Percentiles rank a stretch among this genome's conserved stretches.
Conservation (phyloP, 2,329 filamentous ascomycete species). For the Aspergillus clavatus region DNA sequence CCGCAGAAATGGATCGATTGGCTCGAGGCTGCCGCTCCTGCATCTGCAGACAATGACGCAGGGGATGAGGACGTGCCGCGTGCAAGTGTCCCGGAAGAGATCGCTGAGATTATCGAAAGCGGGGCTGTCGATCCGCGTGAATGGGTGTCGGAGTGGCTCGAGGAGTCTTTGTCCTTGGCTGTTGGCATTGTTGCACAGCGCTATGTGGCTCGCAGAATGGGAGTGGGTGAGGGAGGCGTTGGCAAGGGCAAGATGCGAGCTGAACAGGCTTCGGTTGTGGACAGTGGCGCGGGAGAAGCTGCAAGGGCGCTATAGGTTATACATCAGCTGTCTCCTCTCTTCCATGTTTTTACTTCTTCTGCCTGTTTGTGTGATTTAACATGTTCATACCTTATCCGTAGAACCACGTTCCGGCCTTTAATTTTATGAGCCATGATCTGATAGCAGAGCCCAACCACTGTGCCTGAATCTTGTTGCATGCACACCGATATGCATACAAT, state of each 20-base stretch:
- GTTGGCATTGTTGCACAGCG: slow-evolving; percentile 87
- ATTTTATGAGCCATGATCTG: background rate
- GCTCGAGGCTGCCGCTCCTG: slow-evolving; percentile 66
- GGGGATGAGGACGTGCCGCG: slow-evolving; percentile 32
- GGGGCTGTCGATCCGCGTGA: slow-evolving; percentile 85
- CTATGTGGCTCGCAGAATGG: slow-evolving; percentile 93
- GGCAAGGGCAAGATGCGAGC: slow-evolving; percentile 51
- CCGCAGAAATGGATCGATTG: slow-evolving; percentile 84
- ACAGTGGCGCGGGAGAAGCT: slow-evolving; percentile 56
- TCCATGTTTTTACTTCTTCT: background rate
- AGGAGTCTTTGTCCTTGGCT: slow-evolving; percentile 73
- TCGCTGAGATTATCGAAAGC: slow-evolving; percentile 71
- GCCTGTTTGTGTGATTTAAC: background rate
- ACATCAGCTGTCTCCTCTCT: slow-evolving; percentile 6
- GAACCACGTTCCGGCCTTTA: background rate
- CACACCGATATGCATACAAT: too few relatives aligned
- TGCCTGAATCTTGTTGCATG: too few relatives aligned
- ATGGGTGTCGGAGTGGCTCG: slow-evolving; percentile 97
- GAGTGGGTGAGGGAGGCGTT: slow-evolving; percentile 76
- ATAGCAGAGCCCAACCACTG: background rate
- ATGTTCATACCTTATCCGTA: slow-evolving; percentile 5
- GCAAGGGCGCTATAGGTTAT: slow-evolving; percentile 48
- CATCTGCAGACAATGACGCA: slow-evolving; percentile 36
- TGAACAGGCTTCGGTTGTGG: slow-evolving; percentile 52
- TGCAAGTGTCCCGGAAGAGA: slow-evolving; percentile 66